Evolutionary conservation across 75 land plant genomes (phyloP).

Genomic region (Azolla pinnata): DNA sequence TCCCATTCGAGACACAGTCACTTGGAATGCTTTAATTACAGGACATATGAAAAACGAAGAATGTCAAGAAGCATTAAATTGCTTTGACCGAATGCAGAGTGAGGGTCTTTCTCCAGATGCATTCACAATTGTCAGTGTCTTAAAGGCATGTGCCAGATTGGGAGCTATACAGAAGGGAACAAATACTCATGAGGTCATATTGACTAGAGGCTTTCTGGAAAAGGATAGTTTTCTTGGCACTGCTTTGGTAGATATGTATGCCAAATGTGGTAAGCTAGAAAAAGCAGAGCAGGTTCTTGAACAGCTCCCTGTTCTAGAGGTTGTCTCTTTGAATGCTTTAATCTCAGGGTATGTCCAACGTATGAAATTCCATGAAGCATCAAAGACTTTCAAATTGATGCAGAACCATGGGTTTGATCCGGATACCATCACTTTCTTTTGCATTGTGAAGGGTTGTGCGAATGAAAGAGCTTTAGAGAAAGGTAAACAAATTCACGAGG

Average conservation of each 20-base stretch:
- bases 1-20: neutral
- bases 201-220: neutral
- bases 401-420: no score
- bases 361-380: no score
- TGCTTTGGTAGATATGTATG: slow-evolving; percentile 18
- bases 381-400: no score
- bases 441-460: no score
- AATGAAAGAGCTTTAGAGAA: no score
- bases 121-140: slow-evolving; percentile 18
- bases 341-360: no score
- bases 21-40: slow-evolving; percentile 7
- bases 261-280: no score
- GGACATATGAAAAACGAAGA: slow-evolving; percentile 1
- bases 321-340: no score
- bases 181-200: slow-evolving; percentile 3
- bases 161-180: slow-evolving; percentile 19
- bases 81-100: slow-evolving; percentile 9
- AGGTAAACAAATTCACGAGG: no score
- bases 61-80: neutral
- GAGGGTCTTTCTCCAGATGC: slow-evolving; percentile 15
- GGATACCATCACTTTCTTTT: no score
- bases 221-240: slow-evolving; percentile 17
- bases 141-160: slow-evolving; percentile 23
- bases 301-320: no score
- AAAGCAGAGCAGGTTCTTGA: no score